Base-by-base conservation (phyloP, 257 asterid species). In the Nyctanthes arbortristis region DNA sequence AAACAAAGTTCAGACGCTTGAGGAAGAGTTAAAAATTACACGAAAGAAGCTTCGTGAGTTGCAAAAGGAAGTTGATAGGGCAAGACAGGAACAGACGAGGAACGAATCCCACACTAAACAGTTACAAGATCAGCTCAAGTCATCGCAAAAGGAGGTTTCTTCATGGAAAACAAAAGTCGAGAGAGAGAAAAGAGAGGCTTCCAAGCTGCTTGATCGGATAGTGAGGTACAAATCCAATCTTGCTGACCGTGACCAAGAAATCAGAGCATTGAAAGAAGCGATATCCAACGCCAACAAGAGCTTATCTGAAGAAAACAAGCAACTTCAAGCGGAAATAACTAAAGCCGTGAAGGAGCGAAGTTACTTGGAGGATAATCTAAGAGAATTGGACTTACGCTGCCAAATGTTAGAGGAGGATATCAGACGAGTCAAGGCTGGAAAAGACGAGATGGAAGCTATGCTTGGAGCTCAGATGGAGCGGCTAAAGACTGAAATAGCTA, bases 221-320 rank as follows among this genome's bases (percentile, higher is more conserved):
- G 47, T 30, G 16, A 84, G 97, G 80, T 91, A 89, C 83, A 86
- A 93, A 70, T 65, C 75, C 27, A 91, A 75, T 78, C 80, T 93
- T 20, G 76, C 96, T 0, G 94, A 87, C 40, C 93, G 97, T 20
- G 96, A 91, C 57, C 94, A 87, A 76, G 97, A 90, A 73, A 93
- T 93, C 67, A 70, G 94, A 73, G 88, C 79, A 30, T 65, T 93
- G 75, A 88, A 79, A 78, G 98, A 90, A 74, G 67, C 91, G 0
- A 70, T 93, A 39, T 76, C 85, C 18, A 86, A 89, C n/a, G 94
- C 96, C 55, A 93, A 93, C 82, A 83, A 86, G 89, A 81, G 78
- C 77, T 83, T 89, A 45, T 77, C 94, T 0, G 97, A 93, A 78
- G 96, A 93, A 67, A 93, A 91, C 61, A 75, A 82, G 66, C 81